phyloP scores from a whole-genome alignment of 495 filamentous ascomycete genomes.

The Penicillium odoratum region DNA sequence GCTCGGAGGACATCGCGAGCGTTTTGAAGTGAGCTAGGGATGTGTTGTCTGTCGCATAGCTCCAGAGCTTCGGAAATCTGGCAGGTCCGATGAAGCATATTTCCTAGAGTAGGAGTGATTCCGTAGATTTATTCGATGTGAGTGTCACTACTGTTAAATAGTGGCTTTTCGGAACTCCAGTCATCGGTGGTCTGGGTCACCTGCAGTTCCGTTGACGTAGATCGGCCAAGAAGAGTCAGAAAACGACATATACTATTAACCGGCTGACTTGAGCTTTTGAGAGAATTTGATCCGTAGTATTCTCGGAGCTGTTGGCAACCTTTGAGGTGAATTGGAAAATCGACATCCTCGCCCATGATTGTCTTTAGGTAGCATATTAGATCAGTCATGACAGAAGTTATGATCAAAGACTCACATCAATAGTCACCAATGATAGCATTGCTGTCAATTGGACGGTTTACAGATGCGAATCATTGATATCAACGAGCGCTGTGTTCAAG shows the following conservation, averaged over 20 bases:
- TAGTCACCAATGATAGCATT: constrained; percentile 13
- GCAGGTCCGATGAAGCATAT: constrained; percentile 9
- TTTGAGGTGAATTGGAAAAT: constrained; percentile 14
- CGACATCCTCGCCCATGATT: constrained; percentile 12
- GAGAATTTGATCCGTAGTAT: background rate
- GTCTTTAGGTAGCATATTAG: constrained; percentile 1
- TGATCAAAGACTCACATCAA: constrained; percentile 10
- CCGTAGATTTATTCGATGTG: constrained; percentile 14
- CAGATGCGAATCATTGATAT: background rate
- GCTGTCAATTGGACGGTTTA: constrained; percentile 8
- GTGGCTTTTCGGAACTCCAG: constrained; percentile 2
- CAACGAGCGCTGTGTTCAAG: background rate
- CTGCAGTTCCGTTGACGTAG: constrained; percentile 2
- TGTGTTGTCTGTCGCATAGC: background rate
- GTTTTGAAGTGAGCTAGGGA: background rate
- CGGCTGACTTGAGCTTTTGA: background rate
- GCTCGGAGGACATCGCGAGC: background rate
- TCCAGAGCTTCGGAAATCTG: background rate
- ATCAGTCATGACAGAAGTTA: too few species aligned
- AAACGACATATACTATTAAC: constrained; percentile 8
- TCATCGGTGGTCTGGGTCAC: background rate
- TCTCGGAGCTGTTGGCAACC: constrained; percentile 8
- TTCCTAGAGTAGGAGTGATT: constrained; percentile 7
- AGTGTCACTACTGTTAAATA: background rate
- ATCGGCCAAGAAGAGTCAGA: constrained; percentile 9